phyloP scores from a whole-genome alignment of 441 rosid species.

The Adansonia rubrostipa region DNA sequence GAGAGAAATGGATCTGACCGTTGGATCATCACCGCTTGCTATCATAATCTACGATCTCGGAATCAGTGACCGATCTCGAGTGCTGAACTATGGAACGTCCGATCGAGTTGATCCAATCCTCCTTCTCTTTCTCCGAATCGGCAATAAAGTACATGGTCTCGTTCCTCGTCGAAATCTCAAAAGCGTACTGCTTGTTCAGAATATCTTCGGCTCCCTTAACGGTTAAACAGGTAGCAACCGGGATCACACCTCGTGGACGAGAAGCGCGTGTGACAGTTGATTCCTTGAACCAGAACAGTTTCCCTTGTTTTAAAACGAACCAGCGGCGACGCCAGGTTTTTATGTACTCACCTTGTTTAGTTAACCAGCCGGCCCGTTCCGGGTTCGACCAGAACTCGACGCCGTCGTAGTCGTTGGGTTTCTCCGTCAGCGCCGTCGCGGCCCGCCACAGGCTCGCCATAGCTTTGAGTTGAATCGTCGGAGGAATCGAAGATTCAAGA shows the following conservation, averaged over 20 bases:
- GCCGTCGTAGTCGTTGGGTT: constrained; percentile 53
- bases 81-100: constrained; percentile 83
- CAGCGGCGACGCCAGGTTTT: constrained; percentile 85
- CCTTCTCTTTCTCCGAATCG: constrained; percentile 78
- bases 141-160: constrained; percentile 81
- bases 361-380: constrained; percentile 73
- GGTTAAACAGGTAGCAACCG: constrained; percentile 70
- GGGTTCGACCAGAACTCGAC: constrained; percentile 80
- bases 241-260: constrained; percentile 68
- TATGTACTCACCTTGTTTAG: constrained; percentile 83
- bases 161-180: constrained; percentile 64
- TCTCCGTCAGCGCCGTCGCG: constrained; percentile 54
- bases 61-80: constrained; percentile 72
- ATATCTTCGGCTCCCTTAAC: constrained; percentile 85
- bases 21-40: constrained; percentile 36
- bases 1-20: constrained; percentile 9
- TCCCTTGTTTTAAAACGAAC: constrained; percentile 82
- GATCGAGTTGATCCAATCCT: constrained; percentile 88
- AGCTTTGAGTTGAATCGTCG: constrained; percentile 9
- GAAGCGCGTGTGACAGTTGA: constrained; percentile 54
- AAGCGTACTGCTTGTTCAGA: constrained; percentile 71
- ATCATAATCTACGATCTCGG: constrained; percentile 75
- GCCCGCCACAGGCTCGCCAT: constrained; percentile 66
- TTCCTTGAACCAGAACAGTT: constrained; percentile 85
- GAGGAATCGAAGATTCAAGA: constrained; percentile 16